These are phyloP conservation scores for Dalbergia oliveri DNA, from an alignment of 306 rosid species.

Conservation along the genomic window DNA sequence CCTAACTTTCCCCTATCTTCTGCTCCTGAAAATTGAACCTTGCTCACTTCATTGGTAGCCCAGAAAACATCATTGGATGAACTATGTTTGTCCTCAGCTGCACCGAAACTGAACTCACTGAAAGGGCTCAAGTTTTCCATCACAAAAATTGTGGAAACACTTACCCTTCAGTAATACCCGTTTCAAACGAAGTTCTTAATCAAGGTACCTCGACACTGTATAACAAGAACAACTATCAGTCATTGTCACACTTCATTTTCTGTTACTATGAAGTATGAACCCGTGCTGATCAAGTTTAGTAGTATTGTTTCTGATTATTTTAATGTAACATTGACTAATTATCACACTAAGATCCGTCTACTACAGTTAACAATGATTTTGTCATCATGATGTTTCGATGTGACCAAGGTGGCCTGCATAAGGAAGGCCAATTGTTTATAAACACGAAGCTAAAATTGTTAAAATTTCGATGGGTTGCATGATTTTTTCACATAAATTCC, in stretches of 20 bases:
- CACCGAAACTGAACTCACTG: conserved; percentile 34
- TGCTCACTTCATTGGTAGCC: conserved; percentile 28
- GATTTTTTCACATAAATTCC: not conserved
- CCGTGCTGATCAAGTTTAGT: not conserved
- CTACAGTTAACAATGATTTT: conserved; percentile 37
- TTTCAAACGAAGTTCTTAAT: conserved; percentile 20
- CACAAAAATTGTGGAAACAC: conserved; percentile 6
- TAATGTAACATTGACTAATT: conserved; percentile 32
- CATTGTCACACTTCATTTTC: conserved; percentile 1
- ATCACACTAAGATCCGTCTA: conserved; percentile 29
- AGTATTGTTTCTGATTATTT: not conserved
- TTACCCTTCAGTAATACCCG: not conserved
- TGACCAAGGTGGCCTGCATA: conserved; percentile 49
- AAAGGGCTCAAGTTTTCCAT: conserved; percentile 53
- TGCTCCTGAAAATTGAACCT: conserved; percentile 30
- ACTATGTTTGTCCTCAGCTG: conserved; percentile 47
- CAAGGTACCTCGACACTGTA: not conserved
- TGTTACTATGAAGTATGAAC: conserved; percentile 1
- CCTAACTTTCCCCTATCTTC: conserved; percentile 37
- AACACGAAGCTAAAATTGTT: not conserved
- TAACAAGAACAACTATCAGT: conserved; percentile 2
- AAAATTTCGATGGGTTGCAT: not conserved
- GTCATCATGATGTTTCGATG: conserved; percentile 48
- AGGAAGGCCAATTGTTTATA: conserved; percentile 26
- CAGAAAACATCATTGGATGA: conserved; percentile 44